These are phyloP conservation scores for Bombardia bombarda DNA, from an alignment of 495 filamentous ascomycete genomes.

Conservation along the genomic window DNA sequence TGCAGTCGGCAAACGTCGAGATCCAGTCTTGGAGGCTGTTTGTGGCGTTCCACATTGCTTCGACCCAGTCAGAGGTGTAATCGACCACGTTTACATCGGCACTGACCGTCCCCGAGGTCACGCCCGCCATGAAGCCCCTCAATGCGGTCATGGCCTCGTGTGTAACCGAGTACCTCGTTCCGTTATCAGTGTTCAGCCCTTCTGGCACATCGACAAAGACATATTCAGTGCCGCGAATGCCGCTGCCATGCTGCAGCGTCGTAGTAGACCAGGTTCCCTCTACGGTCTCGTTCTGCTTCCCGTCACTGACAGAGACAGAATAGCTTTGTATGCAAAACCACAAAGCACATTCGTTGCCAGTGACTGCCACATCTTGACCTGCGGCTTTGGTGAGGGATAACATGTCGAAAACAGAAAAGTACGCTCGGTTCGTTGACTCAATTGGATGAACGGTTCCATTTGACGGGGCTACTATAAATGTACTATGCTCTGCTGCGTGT, in stretches of 20 bases:
- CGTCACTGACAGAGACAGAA: slow-evolving; percentile 18
- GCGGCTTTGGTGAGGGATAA: slow-evolving; percentile 15
- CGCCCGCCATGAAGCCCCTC: slow-evolving; percentile 21
- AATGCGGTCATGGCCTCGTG: slow-evolving; percentile 20
- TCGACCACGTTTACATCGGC: slow-evolving; percentile 14
- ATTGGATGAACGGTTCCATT: slow-evolving; percentile 12
- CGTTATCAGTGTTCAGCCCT: slow-evolving; percentile 17
- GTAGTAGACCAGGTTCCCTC: slow-evolving; percentile 24
- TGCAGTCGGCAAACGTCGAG: slow-evolving; percentile 18
- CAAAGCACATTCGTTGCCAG: slow-evolving; percentile 19
- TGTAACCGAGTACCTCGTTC: slow-evolving; percentile 21
- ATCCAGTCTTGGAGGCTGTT: slow-evolving; percentile 22
- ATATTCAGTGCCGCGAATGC: slow-evolving; percentile 14
- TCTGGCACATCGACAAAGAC: slow-evolving; percentile 23
- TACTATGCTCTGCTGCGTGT: slow-evolving; percentile 10
- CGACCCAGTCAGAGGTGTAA: slow-evolving; percentile 32
- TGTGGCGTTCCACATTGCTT: slow-evolving; percentile 27
- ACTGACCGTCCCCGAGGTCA: slow-evolving; percentile 22
- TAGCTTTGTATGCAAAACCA: slow-evolving; percentile 31
- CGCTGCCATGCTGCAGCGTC: slow-evolving; percentile 7
- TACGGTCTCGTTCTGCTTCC: slow-evolving; percentile 15
- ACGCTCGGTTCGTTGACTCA: slow-evolving; percentile 12
- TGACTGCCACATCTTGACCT: slow-evolving; percentile 4
- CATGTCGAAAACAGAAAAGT: slow-evolving; percentile 29
- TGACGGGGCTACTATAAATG: slow-evolving; percentile 22